Percentiles rank a stretch among this genome's conserved stretches.
phyloP scores from a whole-genome alignment of 139 green algal genomes.

The Chlamydomonas applanata region DNA sequence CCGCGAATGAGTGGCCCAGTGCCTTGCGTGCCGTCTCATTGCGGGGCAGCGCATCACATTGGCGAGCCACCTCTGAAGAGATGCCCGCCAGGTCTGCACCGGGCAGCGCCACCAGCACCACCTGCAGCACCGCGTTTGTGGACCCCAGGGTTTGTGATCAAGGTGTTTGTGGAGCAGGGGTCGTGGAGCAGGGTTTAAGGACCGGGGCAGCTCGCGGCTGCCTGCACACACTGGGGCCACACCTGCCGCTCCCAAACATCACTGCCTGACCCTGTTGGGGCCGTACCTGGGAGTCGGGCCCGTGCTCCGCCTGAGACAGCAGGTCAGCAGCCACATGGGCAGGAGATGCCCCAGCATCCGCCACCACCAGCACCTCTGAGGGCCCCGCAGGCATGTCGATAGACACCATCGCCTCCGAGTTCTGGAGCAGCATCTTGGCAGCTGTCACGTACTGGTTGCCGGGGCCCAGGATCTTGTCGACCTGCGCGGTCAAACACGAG shows the following conservation, averaged over 20 bases:
- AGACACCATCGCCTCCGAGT: slow-evolving; percentile 92
- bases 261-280: no score
- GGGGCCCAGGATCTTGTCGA: slow-evolving; percentile 88
- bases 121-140: slow-evolving; percentile 45
- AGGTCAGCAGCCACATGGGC: slow-evolving; percentile 92
- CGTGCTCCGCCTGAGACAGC: slow-evolving; percentile 97
- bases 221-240: no score
- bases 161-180: neutral
- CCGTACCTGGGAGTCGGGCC: slow-evolving; percentile 81
- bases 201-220: no score
- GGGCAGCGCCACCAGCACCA: slow-evolving; percentile 90
- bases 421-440: slow-evolving; percentile 92
- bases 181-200: no score
- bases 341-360: slow-evolving; percentile 75
- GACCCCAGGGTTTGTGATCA: neutral
- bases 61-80: slow-evolving; percentile 70
- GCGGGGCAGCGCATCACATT: slow-evolving; percentile 84
- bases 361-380: slow-evolving; percentile 91
- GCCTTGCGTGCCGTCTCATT: slow-evolving; percentile 81
- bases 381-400: slow-evolving; percentile 95
- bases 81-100: slow-evolving; percentile 83
- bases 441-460: slow-evolving; percentile 93
- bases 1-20: slow-evolving; percentile 83
- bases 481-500: slow-evolving; percentile 34
- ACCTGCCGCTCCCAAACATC: no score